Evolutionary conservation across 192 early-diverging fungal species (phyloP).

Genomic region (Chytriomyces sp.): DNA sequence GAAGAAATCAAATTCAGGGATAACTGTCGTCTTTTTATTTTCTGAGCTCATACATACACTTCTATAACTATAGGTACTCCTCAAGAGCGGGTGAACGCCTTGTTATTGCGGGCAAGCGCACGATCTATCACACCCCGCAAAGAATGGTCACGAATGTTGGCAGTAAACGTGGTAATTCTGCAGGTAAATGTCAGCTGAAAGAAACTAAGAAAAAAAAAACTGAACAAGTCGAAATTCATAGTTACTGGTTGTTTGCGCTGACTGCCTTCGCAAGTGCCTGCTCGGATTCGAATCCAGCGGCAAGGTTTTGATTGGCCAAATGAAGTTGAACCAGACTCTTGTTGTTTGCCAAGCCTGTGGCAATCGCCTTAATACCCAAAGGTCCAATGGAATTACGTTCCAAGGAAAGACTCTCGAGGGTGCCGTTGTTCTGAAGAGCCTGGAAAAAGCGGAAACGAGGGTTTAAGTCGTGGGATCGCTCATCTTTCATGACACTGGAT

Average conservation of each 20-base stretch:
- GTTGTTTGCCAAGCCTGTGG: conserved; percentile 31
- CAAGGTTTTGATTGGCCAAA: conserved; percentile 29
- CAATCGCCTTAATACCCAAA: conserved; percentile 38
- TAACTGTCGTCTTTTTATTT: no score
- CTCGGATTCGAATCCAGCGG: conserved; percentile 25
- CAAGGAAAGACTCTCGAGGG: conserved; percentile 33
- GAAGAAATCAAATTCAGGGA: no score
- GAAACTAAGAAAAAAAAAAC: neutral
- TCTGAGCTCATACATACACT: no score
- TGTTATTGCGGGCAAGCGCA: conserved; percentile 40
- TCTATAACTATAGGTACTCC: no score
- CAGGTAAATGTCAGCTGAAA: neutral
- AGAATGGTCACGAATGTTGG: conserved; percentile 30
- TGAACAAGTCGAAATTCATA: neutral
- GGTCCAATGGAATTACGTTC: conserved; percentile 38
- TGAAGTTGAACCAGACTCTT: conserved; percentile 29
- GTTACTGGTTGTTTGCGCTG: conserved; percentile 18
- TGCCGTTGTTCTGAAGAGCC: conserved; percentile 29
- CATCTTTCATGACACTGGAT: neutral
- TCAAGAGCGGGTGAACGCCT: neutral
- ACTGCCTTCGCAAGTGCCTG: conserved; percentile 24
- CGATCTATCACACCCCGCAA: conserved; percentile 39
- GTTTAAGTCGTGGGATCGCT: neutral
- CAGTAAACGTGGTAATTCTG: conserved; percentile 29
- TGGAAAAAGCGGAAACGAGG: neutral